Evolutionary conservation across 2,329 filamentous ascomycete genomes (phyloP).

Genomic region (Phymatotrichopsis omnivora): DNA sequence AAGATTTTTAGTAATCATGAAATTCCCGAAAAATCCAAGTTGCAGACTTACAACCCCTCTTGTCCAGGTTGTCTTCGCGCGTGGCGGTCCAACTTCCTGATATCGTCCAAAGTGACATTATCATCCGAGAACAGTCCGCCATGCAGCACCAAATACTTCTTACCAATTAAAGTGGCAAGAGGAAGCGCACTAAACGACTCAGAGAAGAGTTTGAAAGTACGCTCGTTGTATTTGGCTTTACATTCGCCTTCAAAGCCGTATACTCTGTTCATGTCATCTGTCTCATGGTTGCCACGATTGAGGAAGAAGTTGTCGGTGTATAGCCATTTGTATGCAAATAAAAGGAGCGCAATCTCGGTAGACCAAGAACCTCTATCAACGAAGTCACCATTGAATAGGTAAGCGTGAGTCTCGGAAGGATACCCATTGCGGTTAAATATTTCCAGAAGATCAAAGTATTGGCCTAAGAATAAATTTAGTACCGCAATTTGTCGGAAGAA

Average conservation of each 20-base stretch:
- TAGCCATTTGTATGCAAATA: constrained; percentile 97
- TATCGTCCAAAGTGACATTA: constrained; percentile 81
- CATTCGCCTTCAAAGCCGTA: constrained; percentile 99
- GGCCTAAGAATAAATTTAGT: constrained; percentile 46
- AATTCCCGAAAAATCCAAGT: neutral
- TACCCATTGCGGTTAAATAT: constrained; percentile 86
- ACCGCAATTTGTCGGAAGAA: neutral
- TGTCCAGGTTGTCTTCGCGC: constrained; percentile 88
- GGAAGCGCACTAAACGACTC: constrained; percentile 94
- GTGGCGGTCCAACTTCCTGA: constrained; percentile 84
- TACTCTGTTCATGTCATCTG: constrained; percentile 97
- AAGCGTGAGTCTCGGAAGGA: constrained; percentile 77
- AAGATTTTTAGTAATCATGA: constrained; percentile 1
- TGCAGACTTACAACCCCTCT: constrained; percentile 49
- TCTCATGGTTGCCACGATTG: constrained; percentile 97
- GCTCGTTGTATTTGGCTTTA: constrained; percentile 95
- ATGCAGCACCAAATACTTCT: constrained; percentile 85
- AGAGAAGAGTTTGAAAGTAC: constrained; percentile 92
- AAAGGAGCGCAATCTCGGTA: constrained; percentile 82
- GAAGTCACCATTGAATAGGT: constrained; percentile 98
- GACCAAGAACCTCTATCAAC: constrained; percentile 98
- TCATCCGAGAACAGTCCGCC: constrained; percentile 95
- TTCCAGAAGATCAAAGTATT: constrained; percentile 96
- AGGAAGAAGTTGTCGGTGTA: constrained; percentile 81
- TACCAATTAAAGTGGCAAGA: constrained; percentile 80